phyloP scores from a whole-genome alignment of 192 early-diverging fungal species.

The Dissophora globulifera region DNA sequence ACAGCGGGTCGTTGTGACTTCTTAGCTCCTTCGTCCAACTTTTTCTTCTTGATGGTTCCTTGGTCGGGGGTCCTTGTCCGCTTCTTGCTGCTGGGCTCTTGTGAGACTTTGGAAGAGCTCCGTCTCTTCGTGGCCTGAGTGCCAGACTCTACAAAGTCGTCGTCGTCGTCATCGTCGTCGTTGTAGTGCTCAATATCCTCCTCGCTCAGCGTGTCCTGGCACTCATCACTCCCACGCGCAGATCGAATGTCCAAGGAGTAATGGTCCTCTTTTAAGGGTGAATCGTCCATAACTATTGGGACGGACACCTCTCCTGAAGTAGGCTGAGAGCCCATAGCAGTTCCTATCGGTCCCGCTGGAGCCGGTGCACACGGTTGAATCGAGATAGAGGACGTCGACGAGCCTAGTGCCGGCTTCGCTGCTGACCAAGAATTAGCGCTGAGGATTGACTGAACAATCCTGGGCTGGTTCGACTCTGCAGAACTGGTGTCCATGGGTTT shows the following conservation, averaged over 20 bases:
- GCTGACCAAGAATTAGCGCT: constrained; percentile 13
- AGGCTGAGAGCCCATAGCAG: too few relatives aligned
- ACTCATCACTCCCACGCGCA: too few relatives aligned
- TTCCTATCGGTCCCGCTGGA: too few relatives aligned
- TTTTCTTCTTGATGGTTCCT: constrained; percentile 23
- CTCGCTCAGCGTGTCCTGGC: neutral
- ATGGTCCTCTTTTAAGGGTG: too few relatives aligned
- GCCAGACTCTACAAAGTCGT: constrained; percentile 7
- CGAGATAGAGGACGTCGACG: too few relatives aligned
- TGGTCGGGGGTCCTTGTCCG: constrained; percentile 16
- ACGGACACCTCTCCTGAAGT: too few relatives aligned
- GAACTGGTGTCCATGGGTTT: neutral
- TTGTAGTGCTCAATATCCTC: neutral
- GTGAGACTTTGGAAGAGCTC: constrained; percentile 1
- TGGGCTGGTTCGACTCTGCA: neutral
- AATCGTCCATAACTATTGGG: too few relatives aligned
- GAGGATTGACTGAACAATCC: constrained; percentile 12
- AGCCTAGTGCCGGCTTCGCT: neutral
- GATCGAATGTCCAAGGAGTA: too few relatives aligned
- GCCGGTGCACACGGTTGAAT: too few relatives aligned
- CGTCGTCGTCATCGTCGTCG: constrained; percentile 1
- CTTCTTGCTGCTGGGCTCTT: constrained; percentile 12
- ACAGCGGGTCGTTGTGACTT: neutral
- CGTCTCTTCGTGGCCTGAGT: constrained; percentile 17
- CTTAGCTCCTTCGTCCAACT: constrained; percentile 3